Evolutionary conservation across 1,284 basidiomycete genomes (phyloP).

Genomic region (Trichosporon ovoides): DNA sequence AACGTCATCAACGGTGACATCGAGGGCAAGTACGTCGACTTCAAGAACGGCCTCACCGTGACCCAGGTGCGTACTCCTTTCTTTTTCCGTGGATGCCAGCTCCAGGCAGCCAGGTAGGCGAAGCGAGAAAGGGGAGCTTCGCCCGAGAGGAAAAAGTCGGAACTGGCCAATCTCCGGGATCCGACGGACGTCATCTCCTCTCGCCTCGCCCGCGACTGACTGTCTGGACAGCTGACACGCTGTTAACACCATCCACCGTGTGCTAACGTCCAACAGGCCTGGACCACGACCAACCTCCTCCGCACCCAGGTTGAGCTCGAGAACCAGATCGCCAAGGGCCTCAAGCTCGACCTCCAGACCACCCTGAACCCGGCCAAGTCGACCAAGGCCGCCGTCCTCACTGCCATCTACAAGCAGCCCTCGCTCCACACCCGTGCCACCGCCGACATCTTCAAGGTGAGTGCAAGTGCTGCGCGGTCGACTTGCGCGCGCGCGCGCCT

Average conservation of each 20-base stretch:
- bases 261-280: constrained; percentile 53
- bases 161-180: neutral
- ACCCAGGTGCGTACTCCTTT: constrained; percentile 57
- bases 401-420: constrained; percentile 91
- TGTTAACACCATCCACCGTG: neutral
- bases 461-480: constrained; percentile 20
- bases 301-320: constrained; percentile 88
- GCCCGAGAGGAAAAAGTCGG: constrained; percentile 7
- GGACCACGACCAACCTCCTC: constrained; percentile 91
- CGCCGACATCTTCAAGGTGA: constrained; percentile 91
- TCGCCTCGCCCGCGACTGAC: neutral
- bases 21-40: constrained; percentile 85
- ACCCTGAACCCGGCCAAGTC: constrained; percentile 68
- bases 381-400: constrained; percentile 72
- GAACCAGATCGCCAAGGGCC: constrained; percentile 94
- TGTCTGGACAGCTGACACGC: no score
- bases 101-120: neutral
- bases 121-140: neutral
- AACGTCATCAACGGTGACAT: constrained; percentile 73
- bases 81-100: no score
- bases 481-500: neutral
- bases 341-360: constrained; percentile 89
- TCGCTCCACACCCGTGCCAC: constrained; percentile 87
- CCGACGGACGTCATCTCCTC: neutral
- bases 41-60: constrained; percentile 80